A percentile compares a stretch with the other conserved stretches of the same genome.
Evolutionary conservation across 2,329 filamentous ascomycete genomes (phyloP).

Genomic region (Calonectria hongkongensis): DNA sequence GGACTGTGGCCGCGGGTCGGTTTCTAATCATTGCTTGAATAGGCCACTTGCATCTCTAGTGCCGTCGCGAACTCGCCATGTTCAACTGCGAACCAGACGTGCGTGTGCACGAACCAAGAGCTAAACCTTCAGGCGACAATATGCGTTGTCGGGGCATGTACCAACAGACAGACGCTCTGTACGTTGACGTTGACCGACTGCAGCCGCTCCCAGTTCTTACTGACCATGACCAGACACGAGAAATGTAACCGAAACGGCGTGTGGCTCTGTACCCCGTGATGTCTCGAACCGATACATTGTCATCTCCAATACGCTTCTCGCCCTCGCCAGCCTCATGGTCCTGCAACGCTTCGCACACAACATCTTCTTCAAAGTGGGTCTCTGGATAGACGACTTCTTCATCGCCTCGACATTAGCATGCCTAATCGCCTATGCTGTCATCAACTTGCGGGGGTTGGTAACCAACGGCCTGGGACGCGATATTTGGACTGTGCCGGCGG

Average conservation of each 20-base stretch:
- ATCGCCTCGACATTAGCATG: not conserved
- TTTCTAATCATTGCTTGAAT: not conserved
- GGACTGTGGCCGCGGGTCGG: not conserved
- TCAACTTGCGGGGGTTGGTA: constrained; percentile 6
- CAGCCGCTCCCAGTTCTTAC: not conserved
- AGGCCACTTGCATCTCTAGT: constrained; percentile 15
- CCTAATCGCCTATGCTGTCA: not conserved
- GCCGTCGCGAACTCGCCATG: constrained; percentile 8
- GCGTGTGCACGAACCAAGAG: constrained; percentile 9
- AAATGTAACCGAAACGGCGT: constrained; percentile 16
- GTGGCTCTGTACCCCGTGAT: constrained; percentile 1
- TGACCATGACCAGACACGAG: not conserved
- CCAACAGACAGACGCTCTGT: constrained; percentile 17
- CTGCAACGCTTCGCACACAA: constrained; percentile 6
- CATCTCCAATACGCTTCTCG: constrained; percentile 8
- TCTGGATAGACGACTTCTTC: constrained; percentile 16
- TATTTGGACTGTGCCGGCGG: constrained; percentile 6
- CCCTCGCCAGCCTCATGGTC: not conserved
- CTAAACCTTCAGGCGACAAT: not conserved
- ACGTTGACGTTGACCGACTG: not conserved
- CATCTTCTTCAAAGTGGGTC: constrained; percentile 6
- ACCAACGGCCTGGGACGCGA: constrained; percentile 18
- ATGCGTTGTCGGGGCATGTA: constrained; percentile 6
- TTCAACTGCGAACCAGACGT: constrained; percentile 8
- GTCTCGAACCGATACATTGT: not conserved